Evolutionary conservation across 2,329 filamentous ascomycete species (phyloP).

Genomic region (Penicillium digitatum): DNA sequence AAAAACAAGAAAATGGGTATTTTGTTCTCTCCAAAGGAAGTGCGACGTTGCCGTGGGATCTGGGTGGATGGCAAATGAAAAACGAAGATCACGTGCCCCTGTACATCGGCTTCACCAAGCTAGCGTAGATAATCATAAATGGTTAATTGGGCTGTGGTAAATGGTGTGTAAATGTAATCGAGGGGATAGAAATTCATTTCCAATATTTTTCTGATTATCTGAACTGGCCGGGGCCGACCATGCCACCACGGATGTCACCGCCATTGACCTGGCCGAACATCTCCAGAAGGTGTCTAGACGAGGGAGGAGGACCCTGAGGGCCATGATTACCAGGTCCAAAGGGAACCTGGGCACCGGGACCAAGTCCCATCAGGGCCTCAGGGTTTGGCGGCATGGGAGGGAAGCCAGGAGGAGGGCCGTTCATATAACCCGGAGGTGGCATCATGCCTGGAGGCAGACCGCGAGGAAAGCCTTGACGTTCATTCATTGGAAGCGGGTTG

Average conservation of each 20-base stretch:
- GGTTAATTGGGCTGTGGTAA: constrained; percentile 9
- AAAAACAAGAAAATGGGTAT: constrained; percentile 8
- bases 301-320: constrained; percentile 38
- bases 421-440: constrained; percentile 46
- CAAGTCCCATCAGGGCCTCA: constrained; percentile 38
- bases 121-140: constrained; percentile 15
- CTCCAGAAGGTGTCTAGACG: constrained; percentile 42
- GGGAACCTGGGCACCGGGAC: constrained; percentile 33
- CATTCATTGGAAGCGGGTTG: constrained; percentile 31
- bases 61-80: constrained; percentile 5
- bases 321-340: constrained; percentile 37
- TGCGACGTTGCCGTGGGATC: constrained; percentile 15
- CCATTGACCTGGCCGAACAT: constrained; percentile 42
- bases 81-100: constrained; percentile 7
- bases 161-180: not conserved
- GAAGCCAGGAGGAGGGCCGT: constrained; percentile 39
- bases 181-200: not conserved
- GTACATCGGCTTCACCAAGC: constrained; percentile 11
- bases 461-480: constrained; percentile 39
- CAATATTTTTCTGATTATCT: constrained; percentile 22
- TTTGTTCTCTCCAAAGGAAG: constrained; percentile 17
- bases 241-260: constrained; percentile 35
- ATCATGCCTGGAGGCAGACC: constrained; percentile 44
- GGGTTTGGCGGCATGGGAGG: constrained; percentile 40
- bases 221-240: constrained; percentile 37